Base-by-base conservation (phyloP, 148 eudicot genomes). In the Vaccinium myrtillus region DNA sequence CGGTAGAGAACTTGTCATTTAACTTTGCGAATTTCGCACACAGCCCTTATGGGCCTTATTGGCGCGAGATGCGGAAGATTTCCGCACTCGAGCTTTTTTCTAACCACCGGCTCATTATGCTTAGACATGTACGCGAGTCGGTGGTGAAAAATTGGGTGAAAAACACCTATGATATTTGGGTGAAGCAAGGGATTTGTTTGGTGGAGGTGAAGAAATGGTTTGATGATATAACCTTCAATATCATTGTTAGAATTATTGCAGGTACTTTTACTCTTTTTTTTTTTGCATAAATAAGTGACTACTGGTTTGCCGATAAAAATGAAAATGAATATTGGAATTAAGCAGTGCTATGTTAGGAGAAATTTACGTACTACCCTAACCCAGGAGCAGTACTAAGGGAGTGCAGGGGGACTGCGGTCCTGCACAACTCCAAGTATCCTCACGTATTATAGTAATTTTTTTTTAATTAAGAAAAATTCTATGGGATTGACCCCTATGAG, bases 171-270 rank as follows among this genome's bases (percentile, higher is more conserved):
- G 39, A 27, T 7, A 69, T 27, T 12, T 69, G 74, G 74, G 74
- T 13, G 8, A 27, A 69, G 18, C 1, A 69, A 16, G 74, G 74
- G 16, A 27, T 1, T 13, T 69, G 74, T 27, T 69, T 69, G 74
- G 74, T 69, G 74, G 74, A 69, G 7, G 27, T 69, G 18, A 69
- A 69, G 74, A 69, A 12, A 27, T 69, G 74, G 74, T 69, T 69
- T 13, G 74, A 69, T 1, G 39, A 27, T 5, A 27, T 69, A 12
- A 30, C 74, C 39, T 25, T 27, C 2, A 27, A 69, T 6, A 27
- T 69, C 6, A 69, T 36, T 0, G 74, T 12, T 4, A 27, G 39
- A 27, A 5, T 69, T 27, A 27, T 69, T 13, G 74, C 74, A 69
- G 74, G 39, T 51, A 51, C 54, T 12, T 1, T 51, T 8, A 9